Base-by-base conservation (phyloP, 257 asterid genomes). In the Nicotiana paniculata region DNA sequence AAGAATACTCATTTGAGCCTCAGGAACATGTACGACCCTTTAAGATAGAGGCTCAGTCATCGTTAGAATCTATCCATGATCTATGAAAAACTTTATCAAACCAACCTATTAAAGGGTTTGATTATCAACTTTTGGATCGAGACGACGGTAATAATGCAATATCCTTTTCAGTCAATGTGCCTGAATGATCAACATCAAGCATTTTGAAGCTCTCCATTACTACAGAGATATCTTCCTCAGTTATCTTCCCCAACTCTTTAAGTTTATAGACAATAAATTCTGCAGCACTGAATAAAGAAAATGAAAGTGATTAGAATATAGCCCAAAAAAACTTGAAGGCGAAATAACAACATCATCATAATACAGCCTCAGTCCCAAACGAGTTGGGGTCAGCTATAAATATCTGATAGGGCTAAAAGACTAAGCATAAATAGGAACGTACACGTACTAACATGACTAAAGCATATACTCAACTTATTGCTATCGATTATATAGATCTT, bases 201-300 rank as follows among this genome's bases (percentile, higher is more conserved):
- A 72, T 76, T 74, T 77, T 90, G 84, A 93, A 94, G 82, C 85
- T 84, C 77, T 91, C 91, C 95, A 92, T 91, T 81, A 91, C 93
- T 90, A 76, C n/a, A 17, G 84, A 72, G 7, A 94, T 81, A 76
- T 94, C 98, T 68, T 90, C 95, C 55, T 91, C 92, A 32, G 76
- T 86, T 30, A 92, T 91, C 86, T 92, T 92, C 84, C 98, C 97
- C 93, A 91, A 82, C 91, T 94, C 97, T 51, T 91, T 94, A n/a
- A 91, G 91, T 79, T 94, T 94, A 82, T 87, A 94, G 59, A 94
- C 81, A 4, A 93, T 85, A 69, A 94, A 92, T 43, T 94, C 98
- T 13, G 95, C 90, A 33, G 93, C 88, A 30, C 98, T 92, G 89
- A 5, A 84, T 55, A 37, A 82, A 79, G 68, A 81, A 8, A 43